Conservation (phyloP, 208 protist species). For the Trypanosoma vivax region DNA sequence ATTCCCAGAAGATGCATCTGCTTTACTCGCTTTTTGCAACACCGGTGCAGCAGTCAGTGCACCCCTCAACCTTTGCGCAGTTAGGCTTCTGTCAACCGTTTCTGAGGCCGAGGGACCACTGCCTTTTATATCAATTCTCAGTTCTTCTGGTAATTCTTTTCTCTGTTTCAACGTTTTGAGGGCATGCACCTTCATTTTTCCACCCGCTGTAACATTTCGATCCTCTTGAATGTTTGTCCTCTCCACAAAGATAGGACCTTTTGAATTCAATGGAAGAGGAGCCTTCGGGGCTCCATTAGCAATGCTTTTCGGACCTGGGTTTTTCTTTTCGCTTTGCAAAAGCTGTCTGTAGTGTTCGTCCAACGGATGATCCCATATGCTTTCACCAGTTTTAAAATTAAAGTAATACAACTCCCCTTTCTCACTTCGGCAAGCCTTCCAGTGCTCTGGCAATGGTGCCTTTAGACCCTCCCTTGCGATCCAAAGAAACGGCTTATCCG, state of each 20-base stretch:
- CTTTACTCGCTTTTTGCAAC: conserved; percentile 1
- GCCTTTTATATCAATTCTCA: conserved; percentile 9
- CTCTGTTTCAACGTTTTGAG: conserved; percentile 32
- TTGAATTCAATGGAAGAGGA: background rate
- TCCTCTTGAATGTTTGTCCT: conserved; percentile 1
- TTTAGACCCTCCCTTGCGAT: conserved; percentile 93
- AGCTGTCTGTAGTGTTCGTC: conserved; percentile 92
- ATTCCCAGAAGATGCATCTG: background rate
- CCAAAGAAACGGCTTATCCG: conserved; percentile 88
- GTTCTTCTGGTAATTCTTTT: conserved; percentile 24
- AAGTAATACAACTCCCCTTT: conserved; percentile 95
- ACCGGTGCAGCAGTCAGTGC: background rate
- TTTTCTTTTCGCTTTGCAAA: conserved; percentile 49
- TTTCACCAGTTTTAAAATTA: conserved; percentile 90
- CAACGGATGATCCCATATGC: conserved; percentile 93
- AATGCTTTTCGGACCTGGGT: conserved; percentile 24
- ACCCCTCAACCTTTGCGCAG: background rate
- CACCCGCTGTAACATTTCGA: background rate
- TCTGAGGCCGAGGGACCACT: conserved; percentile 4
- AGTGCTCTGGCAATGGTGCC: conserved; percentile 90
- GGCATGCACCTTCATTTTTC: conserved; percentile 12
- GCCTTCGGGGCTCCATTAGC: conserved; percentile 19
- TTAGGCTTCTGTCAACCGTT: background rate
- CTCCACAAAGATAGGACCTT: background rate
- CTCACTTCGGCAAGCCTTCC: conserved; percentile 91